Conservation (phyloP, 306 rosid genomes). For the Fragaria nilgerrensis region DNA sequence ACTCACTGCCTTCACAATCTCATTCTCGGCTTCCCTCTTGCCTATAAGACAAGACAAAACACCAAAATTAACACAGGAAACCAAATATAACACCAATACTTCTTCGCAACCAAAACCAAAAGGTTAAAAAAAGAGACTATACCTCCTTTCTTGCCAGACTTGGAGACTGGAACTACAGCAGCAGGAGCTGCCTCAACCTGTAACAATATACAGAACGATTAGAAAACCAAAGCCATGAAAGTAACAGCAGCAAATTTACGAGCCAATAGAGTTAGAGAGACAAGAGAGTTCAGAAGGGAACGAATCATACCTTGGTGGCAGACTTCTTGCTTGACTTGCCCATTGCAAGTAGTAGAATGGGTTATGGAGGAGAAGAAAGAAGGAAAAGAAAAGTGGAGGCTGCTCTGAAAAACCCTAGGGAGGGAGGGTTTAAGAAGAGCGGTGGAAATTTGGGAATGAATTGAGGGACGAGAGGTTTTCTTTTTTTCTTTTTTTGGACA, state of each 20-base stretch:
- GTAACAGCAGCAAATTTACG: no score
- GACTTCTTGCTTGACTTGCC: conserved; percentile 83
- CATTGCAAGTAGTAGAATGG: conserved; percentile 25
- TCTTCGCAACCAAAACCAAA: background rate
- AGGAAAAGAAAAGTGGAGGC: background rate
- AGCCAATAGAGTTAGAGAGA: background rate
- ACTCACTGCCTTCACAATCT: conserved; percentile 44
- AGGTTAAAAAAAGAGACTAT: background rate
- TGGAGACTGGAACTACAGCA: conserved; percentile 42
- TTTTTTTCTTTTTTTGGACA: no score
- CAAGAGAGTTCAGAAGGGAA: background rate
- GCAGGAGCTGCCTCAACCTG: conserved; percentile 69
- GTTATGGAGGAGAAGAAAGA: no score
- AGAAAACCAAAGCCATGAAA: background rate
- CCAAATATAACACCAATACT: background rate
- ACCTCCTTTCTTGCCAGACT: conserved; percentile 68
- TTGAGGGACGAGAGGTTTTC: background rate
- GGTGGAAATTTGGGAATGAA: background rate
- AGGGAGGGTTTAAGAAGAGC: conserved; percentile 18
- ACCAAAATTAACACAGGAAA: background rate
- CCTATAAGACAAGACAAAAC: conserved; percentile 21
- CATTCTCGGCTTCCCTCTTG: conserved; percentile 68
- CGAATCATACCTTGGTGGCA: conserved; percentile 47
- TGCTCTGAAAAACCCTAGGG: no score
- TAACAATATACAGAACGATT: background rate